phyloP scores from a whole-genome alignment of 2,329 filamentous ascomycete genomes.

The Helotiales sp. region DNA sequence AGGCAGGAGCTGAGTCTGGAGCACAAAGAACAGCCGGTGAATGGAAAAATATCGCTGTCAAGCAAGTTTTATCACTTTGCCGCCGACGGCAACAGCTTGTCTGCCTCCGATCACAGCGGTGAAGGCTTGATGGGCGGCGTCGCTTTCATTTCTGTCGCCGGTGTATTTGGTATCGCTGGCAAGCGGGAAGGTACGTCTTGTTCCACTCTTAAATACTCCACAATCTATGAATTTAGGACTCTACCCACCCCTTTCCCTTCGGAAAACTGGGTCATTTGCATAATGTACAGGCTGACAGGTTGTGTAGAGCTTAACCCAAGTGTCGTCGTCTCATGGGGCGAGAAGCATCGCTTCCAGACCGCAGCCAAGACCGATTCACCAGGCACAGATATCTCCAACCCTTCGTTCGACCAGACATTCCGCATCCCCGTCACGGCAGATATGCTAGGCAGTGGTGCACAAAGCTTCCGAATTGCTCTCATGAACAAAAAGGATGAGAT shows the following conservation, averaged over 20 bases:
- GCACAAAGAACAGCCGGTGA: slow-evolving; percentile 16
- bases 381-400: slow-evolving; percentile 25
- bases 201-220: not conserved
- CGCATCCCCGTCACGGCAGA: slow-evolving; percentile 19
- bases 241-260: not conserved
- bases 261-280: too few relatives aligned
- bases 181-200: not conserved
- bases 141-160: slow-evolving; percentile 11
- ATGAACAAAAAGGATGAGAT: slow-evolving; percentile 22
- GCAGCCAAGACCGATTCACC: slow-evolving; percentile 25
- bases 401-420: slow-evolving; percentile 22
- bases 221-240: not conserved
- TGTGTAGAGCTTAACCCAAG: slow-evolving; percentile 21
- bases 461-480: slow-evolving; percentile 19
- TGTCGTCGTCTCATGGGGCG: slow-evolving; percentile 24
- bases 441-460: slow-evolving; percentile 20
- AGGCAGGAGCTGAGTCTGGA: slow-evolving; percentile 19
- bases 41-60: slow-evolving; percentile 17
- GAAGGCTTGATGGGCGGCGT: slow-evolving; percentile 18
- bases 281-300: not conserved
- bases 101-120: slow-evolving; percentile 16
- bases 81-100: slow-evolving; percentile 15
- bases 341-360: slow-evolving; percentile 24
- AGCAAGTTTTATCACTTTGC: slow-evolving; percentile 21
- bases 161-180: slow-evolving; percentile 19